Evolutionary conservation across 352 stramenopile genomes (phyloP).

Genomic region (Blastocystis sp.): DNA sequence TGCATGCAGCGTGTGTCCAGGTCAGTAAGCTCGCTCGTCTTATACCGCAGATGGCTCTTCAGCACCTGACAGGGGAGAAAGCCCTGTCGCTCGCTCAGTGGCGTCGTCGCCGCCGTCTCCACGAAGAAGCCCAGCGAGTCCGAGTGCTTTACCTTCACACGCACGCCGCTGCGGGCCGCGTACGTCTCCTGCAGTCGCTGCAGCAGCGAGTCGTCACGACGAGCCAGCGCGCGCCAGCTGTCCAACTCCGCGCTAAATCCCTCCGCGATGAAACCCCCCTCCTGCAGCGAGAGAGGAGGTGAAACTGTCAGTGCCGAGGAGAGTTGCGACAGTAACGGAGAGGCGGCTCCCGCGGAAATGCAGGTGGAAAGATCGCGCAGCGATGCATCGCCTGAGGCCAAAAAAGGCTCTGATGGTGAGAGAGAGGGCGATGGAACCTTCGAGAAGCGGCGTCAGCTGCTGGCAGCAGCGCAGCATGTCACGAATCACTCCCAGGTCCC

Average conservation of each 20-base stretch:
- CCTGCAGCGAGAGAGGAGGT: not conserved
- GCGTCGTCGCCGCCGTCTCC: not conserved
- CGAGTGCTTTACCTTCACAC: conserved; percentile 1
- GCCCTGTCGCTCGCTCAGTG: not conserved
- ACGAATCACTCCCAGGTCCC: conserved; percentile 51
- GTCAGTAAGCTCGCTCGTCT: conserved; percentile 16
- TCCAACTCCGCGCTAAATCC: conserved; percentile 34
- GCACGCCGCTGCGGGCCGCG: not conserved
- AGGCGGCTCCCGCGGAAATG: not conserved
- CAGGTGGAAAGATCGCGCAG: not conserved
- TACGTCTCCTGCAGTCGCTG: not conserved
- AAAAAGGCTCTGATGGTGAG: not conserved
- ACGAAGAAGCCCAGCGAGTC: conserved; percentile 17
- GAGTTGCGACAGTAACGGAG: not conserved
- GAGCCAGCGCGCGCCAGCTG: not conserved
- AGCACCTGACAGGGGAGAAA: conserved; percentile 37
- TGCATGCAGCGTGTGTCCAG: not conserved
- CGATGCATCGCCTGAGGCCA: not conserved
- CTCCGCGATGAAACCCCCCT: conserved; percentile 5
- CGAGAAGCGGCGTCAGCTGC: not conserved
- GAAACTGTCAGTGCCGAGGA: not conserved
- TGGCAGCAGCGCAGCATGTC: not conserved
- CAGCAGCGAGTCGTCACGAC: not conserved
- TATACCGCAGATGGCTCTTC: conserved; percentile 49
- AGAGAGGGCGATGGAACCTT: not conserved